Percentiles rank a stretch among this genome's conserved stretches.
Evolutionary conservation across 257 asterid species (phyloP).

Genomic region (Solanum sparsipilum): DNA sequence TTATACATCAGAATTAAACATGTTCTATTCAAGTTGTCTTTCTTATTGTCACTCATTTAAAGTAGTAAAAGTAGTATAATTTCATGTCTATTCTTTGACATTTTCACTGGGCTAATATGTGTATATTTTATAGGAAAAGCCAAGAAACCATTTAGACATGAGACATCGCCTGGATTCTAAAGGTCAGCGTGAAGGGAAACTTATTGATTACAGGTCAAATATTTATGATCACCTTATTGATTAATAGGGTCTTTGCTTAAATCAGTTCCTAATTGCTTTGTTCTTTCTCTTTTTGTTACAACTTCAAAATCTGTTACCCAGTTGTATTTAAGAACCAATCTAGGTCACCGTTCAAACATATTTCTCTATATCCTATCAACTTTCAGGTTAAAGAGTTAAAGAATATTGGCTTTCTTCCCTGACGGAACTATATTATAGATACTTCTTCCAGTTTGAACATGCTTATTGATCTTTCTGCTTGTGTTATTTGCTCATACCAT

Average conservation of each 20-base stretch:
- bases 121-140: conserved; percentile 55
- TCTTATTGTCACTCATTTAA: not conserved
- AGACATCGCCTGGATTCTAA: conserved; percentile 90
- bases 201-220: conserved; percentile 87
- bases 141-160: conserved; percentile 95
- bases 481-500: not conserved
- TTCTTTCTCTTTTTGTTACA: not conserved
- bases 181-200: conserved; percentile 98
- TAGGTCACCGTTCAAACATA: not conserved
- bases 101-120: conserved; percentile 4
- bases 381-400: not conserved
- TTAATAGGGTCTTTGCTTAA: not conserved
- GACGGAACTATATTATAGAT: not conserved
- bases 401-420: not conserved
- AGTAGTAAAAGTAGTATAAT: not conserved
- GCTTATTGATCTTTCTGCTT: not conserved
- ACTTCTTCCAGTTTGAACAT: not conserved
- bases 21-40: not conserved
- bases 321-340: not conserved
- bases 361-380: not conserved
- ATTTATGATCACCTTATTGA: conserved; percentile 2
- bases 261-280: not conserved
- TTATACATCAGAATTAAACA: not conserved
- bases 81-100: not conserved
- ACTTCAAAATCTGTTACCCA: not conserved